Evolutionary conservation across 164 flowering plant genomes (phyloP).

Genomic region (Vitis rupestris): DNA sequence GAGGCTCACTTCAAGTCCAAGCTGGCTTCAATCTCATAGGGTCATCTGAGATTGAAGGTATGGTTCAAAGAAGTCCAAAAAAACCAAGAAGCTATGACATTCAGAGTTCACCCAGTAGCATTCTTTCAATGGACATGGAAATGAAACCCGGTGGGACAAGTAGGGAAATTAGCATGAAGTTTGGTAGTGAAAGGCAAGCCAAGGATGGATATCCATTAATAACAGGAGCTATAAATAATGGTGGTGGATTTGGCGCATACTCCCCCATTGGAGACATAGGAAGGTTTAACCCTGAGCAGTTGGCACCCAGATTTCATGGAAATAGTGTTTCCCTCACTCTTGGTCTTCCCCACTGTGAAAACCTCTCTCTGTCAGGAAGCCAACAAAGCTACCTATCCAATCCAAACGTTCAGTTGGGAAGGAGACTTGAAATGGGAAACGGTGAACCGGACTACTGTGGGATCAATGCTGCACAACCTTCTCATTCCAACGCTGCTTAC

Average conservation of each 20-base stretch:
- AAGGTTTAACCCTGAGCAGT: constrained; percentile 30
- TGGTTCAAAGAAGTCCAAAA: constrained; percentile 28
- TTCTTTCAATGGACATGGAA: constrained; percentile 36
- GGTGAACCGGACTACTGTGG: constrained; percentile 24
- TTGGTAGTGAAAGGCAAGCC: constrained; percentile 14
- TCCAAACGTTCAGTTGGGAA: constrained; percentile 36
- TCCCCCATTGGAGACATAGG: constrained; percentile 38
- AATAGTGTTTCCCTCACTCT: constrained; percentile 57
- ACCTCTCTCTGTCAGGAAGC: constrained; percentile 27
- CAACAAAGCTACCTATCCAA: constrained; percentile 32
- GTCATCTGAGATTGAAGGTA: constrained; percentile 25
- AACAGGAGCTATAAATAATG: constrained; percentile 4
- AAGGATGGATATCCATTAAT: constrained; percentile 19
- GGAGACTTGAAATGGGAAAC: constrained; percentile 29
- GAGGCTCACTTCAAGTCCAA: constrained; percentile 11
- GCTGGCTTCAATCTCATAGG: constrained; percentile 27
- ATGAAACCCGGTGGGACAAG: constrained; percentile 17
- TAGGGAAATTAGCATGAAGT: constrained; percentile 1
- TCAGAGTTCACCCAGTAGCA: constrained; percentile 27
- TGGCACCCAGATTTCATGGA: constrained; percentile 23
- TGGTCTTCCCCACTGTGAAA: constrained; percentile 51
- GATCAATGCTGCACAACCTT: constrained; percentile 14
- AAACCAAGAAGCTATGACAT: constrained; percentile 24
- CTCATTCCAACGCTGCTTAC: constrained; percentile 31
- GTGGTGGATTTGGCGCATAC: constrained; percentile 18